Evolutionary conservation across 805 yeast genomes (phyloP), one percentile per base, ranked within the genome.

Genomic region (Monosporozyma unispora): DNA sequence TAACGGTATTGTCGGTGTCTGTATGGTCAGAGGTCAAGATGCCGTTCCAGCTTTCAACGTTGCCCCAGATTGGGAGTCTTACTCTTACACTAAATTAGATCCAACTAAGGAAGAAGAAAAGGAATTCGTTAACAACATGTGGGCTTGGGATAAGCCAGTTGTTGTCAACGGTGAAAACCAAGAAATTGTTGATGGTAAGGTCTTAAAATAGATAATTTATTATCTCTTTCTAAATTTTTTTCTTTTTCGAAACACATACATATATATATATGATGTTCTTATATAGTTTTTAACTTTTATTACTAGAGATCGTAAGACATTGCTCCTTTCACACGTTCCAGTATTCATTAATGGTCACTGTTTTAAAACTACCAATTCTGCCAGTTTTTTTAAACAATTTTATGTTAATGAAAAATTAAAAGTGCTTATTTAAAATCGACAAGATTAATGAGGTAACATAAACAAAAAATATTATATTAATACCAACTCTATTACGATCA

Each of bases 31-130:
- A 77, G 99, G 99, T 64, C 87, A 91, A 74, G 96, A 91, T 54
- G 74, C 62, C 68, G 79, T 62, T 50, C 96, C 97, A 71, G 99
- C 96, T 56, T 88, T 91, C 67, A 86, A 91, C 58, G 98, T 93
- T 71, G 99, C 98, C 67, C 97, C 99, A 72, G 99, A 93, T 76
- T 89, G 96, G 95, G 98, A 91, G 76, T 87, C 96, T 46, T 91
- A 87, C 77, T 67, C 69, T 52, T 88, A 79, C 85, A 74, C 80
- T 68, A 82, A 87, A 77, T 77, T 91, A 66, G 97, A 91, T 69
- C 79, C 84, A 54, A 62, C 88, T 63, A 79, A 80, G 60, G 80
- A 79, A 59, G 93, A 80, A 68, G 87, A 79, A 77, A 83, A 78
- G 73, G 86, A 76, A 56, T 87, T 87, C 66, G 71, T 93, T 63